Percentiles rank a stretch among this genome's conserved stretches.
phyloP scores from a whole-genome alignment of 2,329 filamentous ascomycete species.

The Helicocarpus griseus region DNA sequence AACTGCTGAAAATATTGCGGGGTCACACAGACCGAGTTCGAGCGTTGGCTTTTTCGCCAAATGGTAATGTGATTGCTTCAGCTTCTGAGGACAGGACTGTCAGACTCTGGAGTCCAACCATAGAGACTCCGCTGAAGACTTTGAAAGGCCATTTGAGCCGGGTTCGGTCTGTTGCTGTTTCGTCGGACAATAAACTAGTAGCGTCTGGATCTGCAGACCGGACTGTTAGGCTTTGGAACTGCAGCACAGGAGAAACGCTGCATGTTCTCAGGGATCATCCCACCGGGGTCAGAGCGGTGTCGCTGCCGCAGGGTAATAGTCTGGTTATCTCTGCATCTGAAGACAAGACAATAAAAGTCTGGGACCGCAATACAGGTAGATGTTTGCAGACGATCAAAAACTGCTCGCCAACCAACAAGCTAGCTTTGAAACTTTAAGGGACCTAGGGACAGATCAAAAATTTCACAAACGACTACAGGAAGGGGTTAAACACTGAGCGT shows the following conservation, averaged over 20 bases:
- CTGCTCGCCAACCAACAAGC: not conserved
- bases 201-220: conserved; percentile 11
- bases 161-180: conserved; percentile 9
- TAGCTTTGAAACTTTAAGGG: not conserved
- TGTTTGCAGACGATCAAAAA: conserved; percentile 7
- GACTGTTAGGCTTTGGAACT: conserved; percentile 7
- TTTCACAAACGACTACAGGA: no score
- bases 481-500: no score
- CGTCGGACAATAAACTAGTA: conserved; percentile 9
- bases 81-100: conserved; percentile 8
- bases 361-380: conserved; percentile 7
- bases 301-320: conserved; percentile 12
- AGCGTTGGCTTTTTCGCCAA: conserved; percentile 11
- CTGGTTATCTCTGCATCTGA: conserved; percentile 12
- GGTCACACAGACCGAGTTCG: conserved; percentile 6
- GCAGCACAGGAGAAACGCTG: not conserved
- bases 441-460: no score
- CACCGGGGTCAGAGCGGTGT: conserved; percentile 6
- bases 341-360: conserved; percentile 13
- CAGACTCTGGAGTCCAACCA: conserved; percentile 4
- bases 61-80: conserved; percentile 11
- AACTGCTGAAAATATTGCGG: not conserved
- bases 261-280: conserved; percentile 6
- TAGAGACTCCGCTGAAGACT: not conserved
- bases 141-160: not conserved